Base-by-base conservation (phyloP, 2,329 filamentous ascomycete species). In the Ophiostoma piceae region DNA sequence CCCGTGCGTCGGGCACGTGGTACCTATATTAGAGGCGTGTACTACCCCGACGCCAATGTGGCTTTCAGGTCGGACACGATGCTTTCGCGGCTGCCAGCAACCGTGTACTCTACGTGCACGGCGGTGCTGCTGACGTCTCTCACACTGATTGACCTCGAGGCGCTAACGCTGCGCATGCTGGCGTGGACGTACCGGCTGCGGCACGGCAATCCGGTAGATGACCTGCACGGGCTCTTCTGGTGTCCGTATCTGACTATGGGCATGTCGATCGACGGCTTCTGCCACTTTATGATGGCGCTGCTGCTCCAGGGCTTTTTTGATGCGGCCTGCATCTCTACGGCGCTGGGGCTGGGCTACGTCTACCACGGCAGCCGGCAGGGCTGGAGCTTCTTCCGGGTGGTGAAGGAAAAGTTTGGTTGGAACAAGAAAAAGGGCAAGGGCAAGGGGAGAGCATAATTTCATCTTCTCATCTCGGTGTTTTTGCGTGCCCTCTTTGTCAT, bases 71-170 rank as follows among this genome's bases (percentile, higher is more conserved):
- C 74, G 71, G 77, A 76, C 71, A 87, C 82, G 6, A 76, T 81
- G 64, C 79, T 88, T 14, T 85, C 84, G 0, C 80, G 79, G 54
- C 78, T 87, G 1, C 84, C 85, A 7, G 80, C 82, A 0, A 72
- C 77, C 14, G 74, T 86, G 5, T 84, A 84, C 0, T 78, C 82
- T 0, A 80, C 83, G 60, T 79, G 85, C 2, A 76, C 86, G 35
- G 79, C 83, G 0, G 79, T 82, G 32, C 77, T 82, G 1, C 73
- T 79, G 1, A 76, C 80, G 0, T 79, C 83, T 41, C 66, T 85
- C 7, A 37, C 83, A 1, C 77, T 82, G 41, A 78, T 80, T 16
- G 84, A 84, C 0, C 76, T 82, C 41, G 85, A 87, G 67, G 81
- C 82, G 0, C 75, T 80, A 11, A 79, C 80, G 2, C 76, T 85